phyloP scores from a whole-genome alignment of 257 asterid genomes.

The Primulina eburnea region DNA sequence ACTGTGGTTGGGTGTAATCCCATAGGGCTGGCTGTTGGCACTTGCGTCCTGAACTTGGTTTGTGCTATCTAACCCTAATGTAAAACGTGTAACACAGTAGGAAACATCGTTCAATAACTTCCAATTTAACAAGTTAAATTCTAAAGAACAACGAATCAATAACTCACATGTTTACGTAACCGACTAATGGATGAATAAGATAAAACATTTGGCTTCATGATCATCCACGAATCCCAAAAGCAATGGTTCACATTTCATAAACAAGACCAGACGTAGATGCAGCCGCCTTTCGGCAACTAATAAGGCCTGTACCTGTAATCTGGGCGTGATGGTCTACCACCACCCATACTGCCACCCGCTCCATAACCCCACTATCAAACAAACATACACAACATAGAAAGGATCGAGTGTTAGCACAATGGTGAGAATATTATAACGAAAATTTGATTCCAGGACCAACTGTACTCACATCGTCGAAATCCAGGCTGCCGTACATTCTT shows the following conservation, averaged over 20 bases:
- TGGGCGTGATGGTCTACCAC: slow-evolving; percentile 73
- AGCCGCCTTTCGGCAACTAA: slow-evolving; percentile 27
- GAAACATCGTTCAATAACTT: background rate
- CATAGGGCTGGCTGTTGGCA: too few relatives aligned
- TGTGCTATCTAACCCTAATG: background rate
- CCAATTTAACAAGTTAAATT: background rate
- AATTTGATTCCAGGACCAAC: background rate
- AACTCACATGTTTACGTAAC: background rate
- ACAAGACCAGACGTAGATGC: slow-evolving; percentile 6
- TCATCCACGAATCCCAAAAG: slow-evolving; percentile 6
- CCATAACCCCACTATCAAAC: slow-evolving; percentile 90
- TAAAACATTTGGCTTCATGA: background rate
- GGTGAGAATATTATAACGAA: background rate
- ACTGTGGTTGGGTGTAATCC: too few relatives aligned
- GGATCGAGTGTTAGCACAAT: slow-evolving; percentile 13
- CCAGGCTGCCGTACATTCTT: slow-evolving; percentile 83
- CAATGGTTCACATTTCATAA: background rate
- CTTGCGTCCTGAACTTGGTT: too few relatives aligned
- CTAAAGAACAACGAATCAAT: too few relatives aligned
- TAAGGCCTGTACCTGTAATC: slow-evolving; percentile 89
- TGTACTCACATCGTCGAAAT: slow-evolving; percentile 87
- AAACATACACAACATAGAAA: slow-evolving; percentile 4
- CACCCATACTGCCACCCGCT: slow-evolving; percentile 62
- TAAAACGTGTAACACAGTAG: background rate
- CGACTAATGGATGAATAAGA: too few relatives aligned